These are phyloP conservation scores for Isabelozyma pseudorhagii DNA, from an alignment of 805 yeast species.

Conservation along the genomic window DNA sequence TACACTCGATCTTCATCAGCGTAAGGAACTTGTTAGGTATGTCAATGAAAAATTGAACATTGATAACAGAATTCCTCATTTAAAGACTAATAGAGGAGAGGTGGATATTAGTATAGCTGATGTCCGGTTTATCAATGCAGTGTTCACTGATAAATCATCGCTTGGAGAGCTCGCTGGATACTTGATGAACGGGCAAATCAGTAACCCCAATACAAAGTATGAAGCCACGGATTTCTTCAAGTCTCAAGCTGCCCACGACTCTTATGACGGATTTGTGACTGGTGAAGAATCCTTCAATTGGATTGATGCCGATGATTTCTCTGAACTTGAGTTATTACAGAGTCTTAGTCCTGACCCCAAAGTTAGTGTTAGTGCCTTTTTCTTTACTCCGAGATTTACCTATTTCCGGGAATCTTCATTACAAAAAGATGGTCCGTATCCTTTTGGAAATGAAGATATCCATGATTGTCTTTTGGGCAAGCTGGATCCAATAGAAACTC, in stretches of 20 bases:
- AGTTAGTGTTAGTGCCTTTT: constrained; percentile 44
- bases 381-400: constrained; percentile 55
- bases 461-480: constrained; percentile 64
- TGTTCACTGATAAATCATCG: constrained; percentile 54
- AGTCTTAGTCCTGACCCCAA: constrained; percentile 38
- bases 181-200: constrained; percentile 4
- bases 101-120: constrained; percentile 69
- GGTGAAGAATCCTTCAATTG: constrained; percentile 44
- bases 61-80: constrained; percentile 40
- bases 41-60: constrained; percentile 36
- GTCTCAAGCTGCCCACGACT: neutral
- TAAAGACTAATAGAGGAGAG: constrained; percentile 66
- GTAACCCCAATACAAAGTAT: neutral
- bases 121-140: constrained; percentile 61
- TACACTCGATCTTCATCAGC: constrained; percentile 37
- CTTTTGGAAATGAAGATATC: constrained; percentile 60
- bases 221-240: constrained; percentile 1
- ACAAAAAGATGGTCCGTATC: constrained; percentile 44
- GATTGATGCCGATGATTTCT: constrained; percentile 74
- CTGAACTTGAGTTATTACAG: constrained; percentile 59
- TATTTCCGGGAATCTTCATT: constrained; percentile 54
- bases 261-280: constrained; percentile 14
- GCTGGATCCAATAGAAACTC: constrained; percentile 55
- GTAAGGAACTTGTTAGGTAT: constrained; percentile 33
- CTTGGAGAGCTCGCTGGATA: constrained; percentile 20